A percentile compares a stretch with the other conserved stretches of the same genome.
These are phyloP conservation scores for Beta macrorhiza DNA, from an alignment of 179 eudicot genomes.

Conservation along the genomic window DNA sequence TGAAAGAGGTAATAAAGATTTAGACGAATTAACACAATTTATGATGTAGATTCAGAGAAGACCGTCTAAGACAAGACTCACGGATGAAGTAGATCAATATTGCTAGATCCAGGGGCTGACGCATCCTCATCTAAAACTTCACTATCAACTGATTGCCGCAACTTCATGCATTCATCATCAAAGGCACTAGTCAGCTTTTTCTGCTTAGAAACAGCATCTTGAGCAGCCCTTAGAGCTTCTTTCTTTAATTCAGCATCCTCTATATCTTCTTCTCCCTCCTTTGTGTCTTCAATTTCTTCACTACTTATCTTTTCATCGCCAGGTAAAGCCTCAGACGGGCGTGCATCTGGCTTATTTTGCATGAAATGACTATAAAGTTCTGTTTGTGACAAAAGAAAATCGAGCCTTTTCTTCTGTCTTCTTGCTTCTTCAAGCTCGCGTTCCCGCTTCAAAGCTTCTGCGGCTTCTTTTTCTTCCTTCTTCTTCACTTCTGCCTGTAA, in stretches of 20 bases:
- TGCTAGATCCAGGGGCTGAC: slow-evolving; percentile 63
- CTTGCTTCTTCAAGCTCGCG: slow-evolving; percentile 94
- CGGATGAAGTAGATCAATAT: slow-evolving; percentile 95
- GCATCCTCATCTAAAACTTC: slow-evolving; percentile 59
- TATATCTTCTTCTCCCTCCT: slow-evolving; percentile 65
- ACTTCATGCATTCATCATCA: slow-evolving; percentile 78
- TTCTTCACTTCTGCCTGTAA: slow-evolving; percentile 87
- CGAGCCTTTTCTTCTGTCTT: slow-evolving; percentile 91
- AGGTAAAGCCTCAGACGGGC: slow-evolving; percentile 50
- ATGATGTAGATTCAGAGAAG: slow-evolving; percentile 3
- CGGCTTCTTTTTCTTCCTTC: slow-evolving; percentile 92
- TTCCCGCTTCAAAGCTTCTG: slow-evolving; percentile 95
- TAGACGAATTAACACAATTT: not conserved
- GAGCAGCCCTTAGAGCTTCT: slow-evolving; percentile 96
- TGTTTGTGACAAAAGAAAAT: slow-evolving; percentile 89
- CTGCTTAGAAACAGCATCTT: slow-evolving; percentile 97
- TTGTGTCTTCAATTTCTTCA: slow-evolving; percentile 49
- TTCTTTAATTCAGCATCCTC: slow-evolving; percentile 81
- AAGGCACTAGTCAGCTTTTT: slow-evolving; percentile 79
- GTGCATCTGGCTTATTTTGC: slow-evolving; percentile 78
- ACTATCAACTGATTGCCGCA: slow-evolving; percentile 56
- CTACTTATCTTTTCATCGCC: slow-evolving; percentile 45
- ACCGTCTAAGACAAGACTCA: slow-evolving; percentile 37
- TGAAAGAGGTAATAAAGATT: slow-evolving; percentile 29
- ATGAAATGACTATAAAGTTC: slow-evolving; percentile 97